These are phyloP conservation scores for Persicaria maculosa DNA, from an alignment of 148 eudicot genomes.

Conservation along the genomic window DNA sequence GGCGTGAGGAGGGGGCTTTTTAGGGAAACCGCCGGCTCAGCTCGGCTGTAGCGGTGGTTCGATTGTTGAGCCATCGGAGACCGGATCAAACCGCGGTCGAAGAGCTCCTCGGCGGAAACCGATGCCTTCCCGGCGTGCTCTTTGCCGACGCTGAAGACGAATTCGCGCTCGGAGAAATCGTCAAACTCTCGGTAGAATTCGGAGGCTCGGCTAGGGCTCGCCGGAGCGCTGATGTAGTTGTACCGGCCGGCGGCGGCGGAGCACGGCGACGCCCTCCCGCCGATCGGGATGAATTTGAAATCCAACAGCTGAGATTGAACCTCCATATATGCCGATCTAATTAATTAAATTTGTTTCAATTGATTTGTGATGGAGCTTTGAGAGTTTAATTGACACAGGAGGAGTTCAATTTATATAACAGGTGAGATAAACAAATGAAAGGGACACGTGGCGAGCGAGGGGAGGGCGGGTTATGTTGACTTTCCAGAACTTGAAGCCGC, in stretches of 20 bases:
- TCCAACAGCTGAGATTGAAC: background rate
- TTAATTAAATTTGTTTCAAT: background rate
- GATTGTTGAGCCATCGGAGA: constrained; percentile 35
- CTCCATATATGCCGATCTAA: background rate
- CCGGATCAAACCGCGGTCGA: constrained; percentile 40
- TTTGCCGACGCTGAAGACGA: constrained; percentile 7
- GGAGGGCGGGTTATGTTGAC: background rate
- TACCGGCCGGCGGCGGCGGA: background rate
- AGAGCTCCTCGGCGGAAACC: constrained; percentile 43
- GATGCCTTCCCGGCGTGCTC: background rate
- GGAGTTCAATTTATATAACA: background rate
- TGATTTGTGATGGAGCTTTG: background rate
- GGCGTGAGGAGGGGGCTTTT: constrained; percentile 10
- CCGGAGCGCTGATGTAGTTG: constrained; percentile 17
- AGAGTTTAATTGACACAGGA: background rate
- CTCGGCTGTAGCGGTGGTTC: background rate
- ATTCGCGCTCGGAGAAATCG: constrained; percentile 12
- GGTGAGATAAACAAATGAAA: background rate
- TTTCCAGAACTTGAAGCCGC: background rate
- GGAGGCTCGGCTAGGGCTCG: constrained; percentile 11
- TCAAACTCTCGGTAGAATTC: constrained; percentile 9
- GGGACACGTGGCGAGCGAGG: background rate
- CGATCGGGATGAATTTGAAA: background rate
- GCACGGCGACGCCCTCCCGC: background rate
- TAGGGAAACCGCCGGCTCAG: background rate